Conservation (phyloP, 2,329 filamentous ascomycete species). For the Chaetomium sp. region DNA sequence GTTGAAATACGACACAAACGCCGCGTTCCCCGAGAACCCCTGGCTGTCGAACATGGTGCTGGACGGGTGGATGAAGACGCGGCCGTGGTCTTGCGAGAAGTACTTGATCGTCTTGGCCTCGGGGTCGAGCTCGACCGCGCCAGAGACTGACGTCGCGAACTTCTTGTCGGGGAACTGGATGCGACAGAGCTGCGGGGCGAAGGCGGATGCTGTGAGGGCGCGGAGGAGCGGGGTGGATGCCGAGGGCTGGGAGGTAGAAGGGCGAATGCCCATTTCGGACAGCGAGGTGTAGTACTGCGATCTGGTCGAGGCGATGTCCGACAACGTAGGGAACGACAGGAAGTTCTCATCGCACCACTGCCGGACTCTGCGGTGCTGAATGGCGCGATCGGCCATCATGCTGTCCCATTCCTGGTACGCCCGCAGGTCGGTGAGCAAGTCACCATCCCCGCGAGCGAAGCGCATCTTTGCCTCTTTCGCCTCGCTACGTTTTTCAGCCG, state of each 20-base stretch:
- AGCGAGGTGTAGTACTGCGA: conserved; percentile 84
- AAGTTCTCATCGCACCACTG: conserved; percentile 85
- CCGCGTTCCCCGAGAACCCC: conserved; percentile 71
- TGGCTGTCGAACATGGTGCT: conserved; percentile 85
- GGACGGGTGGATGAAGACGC: conserved; percentile 90
- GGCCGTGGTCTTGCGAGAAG: conserved; percentile 80
- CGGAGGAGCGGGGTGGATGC: conserved; percentile 59
- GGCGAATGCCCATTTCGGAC: conserved; percentile 75
- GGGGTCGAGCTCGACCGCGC: conserved; percentile 89
- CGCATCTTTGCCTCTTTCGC: conserved; percentile 73
- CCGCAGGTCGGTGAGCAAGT: conserved; percentile 82
- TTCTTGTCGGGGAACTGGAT: conserved; percentile 97
- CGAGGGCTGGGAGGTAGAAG: conserved; percentile 19
- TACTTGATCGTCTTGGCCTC: conserved; percentile 92
- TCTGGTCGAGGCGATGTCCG: conserved; percentile 84
- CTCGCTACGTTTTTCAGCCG: conserved; percentile 79
- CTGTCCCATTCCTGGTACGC: conserved; percentile 82
- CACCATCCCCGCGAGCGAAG: conserved; percentile 79
- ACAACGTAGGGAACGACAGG: conserved; percentile 78
- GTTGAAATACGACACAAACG: conserved; percentile 86
- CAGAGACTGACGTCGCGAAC: conserved; percentile 82
- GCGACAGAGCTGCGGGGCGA: conserved; percentile 83
- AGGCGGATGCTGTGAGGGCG: conserved; percentile 71
- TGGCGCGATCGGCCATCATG: conserved; percentile 57
- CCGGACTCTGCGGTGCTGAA: conserved; percentile 65